Percentiles rank a stretch among this genome's conserved stretches.
Conservation (phyloP, 108 stramenopile species). For the Hondaea fermentalgiana region DNA sequence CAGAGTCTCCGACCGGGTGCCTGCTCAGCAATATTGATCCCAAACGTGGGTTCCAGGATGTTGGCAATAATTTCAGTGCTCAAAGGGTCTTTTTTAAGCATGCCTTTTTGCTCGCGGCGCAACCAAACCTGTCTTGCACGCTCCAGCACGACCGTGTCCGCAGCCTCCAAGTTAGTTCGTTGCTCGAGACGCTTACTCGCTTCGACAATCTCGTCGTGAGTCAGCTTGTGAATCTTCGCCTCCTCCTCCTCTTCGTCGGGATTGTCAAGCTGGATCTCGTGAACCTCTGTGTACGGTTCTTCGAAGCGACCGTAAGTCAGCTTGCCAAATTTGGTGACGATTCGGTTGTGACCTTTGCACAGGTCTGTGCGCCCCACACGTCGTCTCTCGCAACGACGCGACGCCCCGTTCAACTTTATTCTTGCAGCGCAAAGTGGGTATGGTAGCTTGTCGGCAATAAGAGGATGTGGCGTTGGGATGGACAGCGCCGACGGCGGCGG, state of each 20-base stretch:
- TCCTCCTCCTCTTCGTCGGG: not conserved
- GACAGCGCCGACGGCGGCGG: not conserved
- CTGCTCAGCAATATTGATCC: not conserved
- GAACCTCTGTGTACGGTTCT: not conserved
- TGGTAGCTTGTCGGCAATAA: not conserved
- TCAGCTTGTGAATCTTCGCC: not conserved
- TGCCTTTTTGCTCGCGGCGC: not conserved
- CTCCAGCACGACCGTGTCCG: not conserved
- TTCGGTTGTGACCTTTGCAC: not conserved
- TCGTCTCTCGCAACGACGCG: not conserved
- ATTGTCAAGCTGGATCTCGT: not conserved
- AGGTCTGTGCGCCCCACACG: not conserved
- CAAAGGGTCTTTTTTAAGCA: not conserved
- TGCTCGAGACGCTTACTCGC: not conserved
- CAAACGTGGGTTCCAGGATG: not conserved
- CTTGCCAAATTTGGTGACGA: not conserved
- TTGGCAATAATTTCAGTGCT: not conserved
- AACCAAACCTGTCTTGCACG: not conserved
- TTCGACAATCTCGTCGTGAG: not conserved
- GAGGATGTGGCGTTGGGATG: not conserved
- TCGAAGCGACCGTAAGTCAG: constrained; percentile 6
- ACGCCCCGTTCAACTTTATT: not conserved
- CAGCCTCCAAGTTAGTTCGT: not conserved
- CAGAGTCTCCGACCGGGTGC: not conserved
- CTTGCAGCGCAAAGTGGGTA: not conserved